phyloP scores from a whole-genome alignment of 2,329 filamentous ascomycete species.

The Sporothrix dimorphospora region DNA sequence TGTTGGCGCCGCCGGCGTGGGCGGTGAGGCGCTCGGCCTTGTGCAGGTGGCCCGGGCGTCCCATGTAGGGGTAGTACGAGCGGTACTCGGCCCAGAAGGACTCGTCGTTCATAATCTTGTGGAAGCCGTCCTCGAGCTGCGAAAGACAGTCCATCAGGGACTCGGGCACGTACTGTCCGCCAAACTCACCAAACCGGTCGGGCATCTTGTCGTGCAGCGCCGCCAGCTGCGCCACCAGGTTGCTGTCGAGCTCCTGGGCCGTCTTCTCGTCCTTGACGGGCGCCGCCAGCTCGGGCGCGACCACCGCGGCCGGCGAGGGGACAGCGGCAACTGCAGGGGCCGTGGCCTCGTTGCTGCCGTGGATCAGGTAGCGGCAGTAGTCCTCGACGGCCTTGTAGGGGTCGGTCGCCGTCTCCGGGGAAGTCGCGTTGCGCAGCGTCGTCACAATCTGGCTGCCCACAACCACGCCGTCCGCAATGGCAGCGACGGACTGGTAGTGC shows the following conservation, averaged over 20 bases:
- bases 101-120: constrained; percentile 81
- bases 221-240: constrained; percentile 81
- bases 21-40: constrained; percentile 86
- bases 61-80: constrained; percentile 97
- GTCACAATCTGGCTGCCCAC: constrained; percentile 96
- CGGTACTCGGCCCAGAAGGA: constrained; percentile 97
- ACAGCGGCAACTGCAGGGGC: constrained; percentile 54
- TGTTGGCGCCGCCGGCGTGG: constrained; percentile 86
- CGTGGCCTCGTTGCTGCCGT: constrained; percentile 46
- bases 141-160: constrained; percentile 95
- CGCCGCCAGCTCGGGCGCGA: constrained; percentile 62
- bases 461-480: constrained; percentile 89
- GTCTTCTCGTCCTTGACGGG: constrained; percentile 59
- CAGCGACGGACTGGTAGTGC: constrained; percentile 84
- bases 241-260: constrained; percentile 52
- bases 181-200: constrained; percentile 90
- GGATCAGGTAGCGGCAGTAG: constrained; percentile 74
- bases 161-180: constrained; percentile 96
- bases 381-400: constrained; percentile 70
- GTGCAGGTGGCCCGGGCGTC: constrained; percentile 88
- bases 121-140: constrained; percentile 89
- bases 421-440: constrained; percentile 65
- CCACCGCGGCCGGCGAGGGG: constrained; percentile 66
- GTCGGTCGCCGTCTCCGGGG: constrained; percentile 49
- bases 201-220: constrained; percentile 80